A percentile compares a stretch with the other conserved stretches of the same genome.
These are phyloP conservation scores for Phlegmacium glaucopus DNA, from an alignment of 768 basidiomycete genomes.

Conservation along the genomic window DNA sequence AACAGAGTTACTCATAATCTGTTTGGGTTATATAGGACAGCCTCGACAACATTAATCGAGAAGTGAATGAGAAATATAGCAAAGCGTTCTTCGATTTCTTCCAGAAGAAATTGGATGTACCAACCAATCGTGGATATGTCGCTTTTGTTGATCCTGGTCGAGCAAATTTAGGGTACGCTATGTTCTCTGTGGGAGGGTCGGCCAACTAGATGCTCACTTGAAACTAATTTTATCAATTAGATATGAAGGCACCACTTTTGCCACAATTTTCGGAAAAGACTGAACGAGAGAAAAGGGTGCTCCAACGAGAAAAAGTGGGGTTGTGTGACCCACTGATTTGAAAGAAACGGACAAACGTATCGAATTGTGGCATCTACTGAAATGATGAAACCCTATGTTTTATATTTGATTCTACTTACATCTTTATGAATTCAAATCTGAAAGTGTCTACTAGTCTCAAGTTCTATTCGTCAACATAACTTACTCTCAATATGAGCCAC, in stretches of 20 bases:
- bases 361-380: too few species aligned
- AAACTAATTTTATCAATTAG: conserved; percentile 28
- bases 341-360: too few species aligned
- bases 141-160: conserved; percentile 53
- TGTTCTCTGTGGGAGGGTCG: neutral
- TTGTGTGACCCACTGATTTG: too few species aligned
- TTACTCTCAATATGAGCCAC: too few species aligned
- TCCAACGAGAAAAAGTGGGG: too few species aligned
- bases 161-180: conserved; percentile 42
- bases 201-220: neutral
- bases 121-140: conserved; percentile 58
- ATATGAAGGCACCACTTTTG: conserved; percentile 42
- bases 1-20: neutral
- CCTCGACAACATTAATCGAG: conserved; percentile 50
- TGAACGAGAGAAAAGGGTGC: conserved; percentile 4
- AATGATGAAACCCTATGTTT: too few species aligned
- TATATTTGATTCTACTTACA: too few species aligned
- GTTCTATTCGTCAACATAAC: too few species aligned
- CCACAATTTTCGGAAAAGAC: conserved; percentile 34
- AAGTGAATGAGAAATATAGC: conserved; percentile 51
- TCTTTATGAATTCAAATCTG: too few species aligned
- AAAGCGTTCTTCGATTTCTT: conserved; percentile 53
- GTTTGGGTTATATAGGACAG: conserved; percentile 40
- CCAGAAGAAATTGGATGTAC: conserved; percentile 46
- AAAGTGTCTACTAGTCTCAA: too few species aligned